phyloP scores from a whole-genome alignment of 331 rosid species.

The Malus hybrid region DNA sequence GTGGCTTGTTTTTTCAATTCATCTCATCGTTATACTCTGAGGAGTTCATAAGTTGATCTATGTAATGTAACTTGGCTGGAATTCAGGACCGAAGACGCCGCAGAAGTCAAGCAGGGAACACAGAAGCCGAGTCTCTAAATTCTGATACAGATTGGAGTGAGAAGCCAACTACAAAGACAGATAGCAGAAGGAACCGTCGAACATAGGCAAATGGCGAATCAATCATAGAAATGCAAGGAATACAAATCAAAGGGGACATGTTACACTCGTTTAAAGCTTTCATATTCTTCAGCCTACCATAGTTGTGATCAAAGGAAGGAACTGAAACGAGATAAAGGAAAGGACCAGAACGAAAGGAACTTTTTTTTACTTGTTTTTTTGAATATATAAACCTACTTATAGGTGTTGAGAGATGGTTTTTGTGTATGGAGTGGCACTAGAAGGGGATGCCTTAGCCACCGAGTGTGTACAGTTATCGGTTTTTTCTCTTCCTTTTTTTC shows the following conservation, averaged over 20 bases:
- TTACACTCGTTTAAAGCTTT: constrained; percentile 35
- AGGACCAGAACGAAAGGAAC: constrained; percentile 14
- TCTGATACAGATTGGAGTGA: constrained; percentile 49
- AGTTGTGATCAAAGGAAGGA: constrained; percentile 25
- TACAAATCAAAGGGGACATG: constrained; percentile 15
- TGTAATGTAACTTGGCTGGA: constrained; percentile 8
- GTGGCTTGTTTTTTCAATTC: not conserved
- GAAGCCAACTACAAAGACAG: constrained; percentile 35
- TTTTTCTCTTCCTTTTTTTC: not conserved
- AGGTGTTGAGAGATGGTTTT: constrained; percentile 37
- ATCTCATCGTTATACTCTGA: not conserved
- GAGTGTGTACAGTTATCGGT: constrained; percentile 43
- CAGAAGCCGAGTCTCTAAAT: constrained; percentile 26
- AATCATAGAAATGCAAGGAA: constrained; percentile 2
- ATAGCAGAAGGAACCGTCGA: constrained; percentile 36
- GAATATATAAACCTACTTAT: constrained; percentile 24
- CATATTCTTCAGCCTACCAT: constrained; percentile 29
- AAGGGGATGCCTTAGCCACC: constrained; percentile 24
- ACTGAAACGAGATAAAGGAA: not conserved
- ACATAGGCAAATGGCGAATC: constrained; percentile 19
- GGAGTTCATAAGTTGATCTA: constrained; percentile 5
- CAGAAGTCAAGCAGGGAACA: constrained; percentile 38
- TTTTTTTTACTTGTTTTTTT: constrained; percentile 17
- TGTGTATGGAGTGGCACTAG: constrained; percentile 35
- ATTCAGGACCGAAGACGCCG: constrained; percentile 68